Evolutionary conservation across 2,329 filamentous ascomycete genomes (phyloP).

Genomic region (Elsinoe arachidis): DNA sequence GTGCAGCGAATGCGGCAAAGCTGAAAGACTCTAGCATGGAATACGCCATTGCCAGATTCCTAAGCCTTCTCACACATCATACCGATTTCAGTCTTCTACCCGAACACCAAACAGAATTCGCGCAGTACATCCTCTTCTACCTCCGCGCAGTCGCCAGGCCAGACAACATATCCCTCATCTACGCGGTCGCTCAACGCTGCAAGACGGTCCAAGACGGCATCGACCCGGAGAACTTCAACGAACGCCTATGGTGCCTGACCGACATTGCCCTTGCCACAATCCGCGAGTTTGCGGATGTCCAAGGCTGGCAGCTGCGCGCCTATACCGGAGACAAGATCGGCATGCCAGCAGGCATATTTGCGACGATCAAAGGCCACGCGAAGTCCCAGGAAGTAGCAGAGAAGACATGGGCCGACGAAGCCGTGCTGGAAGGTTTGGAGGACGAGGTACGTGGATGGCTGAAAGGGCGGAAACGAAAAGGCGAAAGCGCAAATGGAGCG

Average conservation of each 20-base stretch:
- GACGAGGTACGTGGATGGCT: conserved; percentile 61
- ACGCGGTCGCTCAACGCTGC: conserved; percentile 82
- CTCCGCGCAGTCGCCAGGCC: conserved; percentile 73
- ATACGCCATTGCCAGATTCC: conserved; percentile 67
- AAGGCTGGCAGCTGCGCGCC: conserved; percentile 76
- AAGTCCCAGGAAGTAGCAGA: conserved; percentile 77
- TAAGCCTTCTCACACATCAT: conserved; percentile 87
- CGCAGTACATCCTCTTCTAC: conserved; percentile 85
- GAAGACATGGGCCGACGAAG: conserved; percentile 73
- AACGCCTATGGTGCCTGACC: conserved; percentile 75
- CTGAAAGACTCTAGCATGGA: conserved; percentile 59
- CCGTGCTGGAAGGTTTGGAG: conserved; percentile 62
- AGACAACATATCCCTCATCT: conserved; percentile 79
- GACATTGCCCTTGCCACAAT: conserved; percentile 79
- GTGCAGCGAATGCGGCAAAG: conserved; percentile 56
- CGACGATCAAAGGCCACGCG: conserved; percentile 63
- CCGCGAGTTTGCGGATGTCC: conserved; percentile 75
- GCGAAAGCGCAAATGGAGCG: conserved; percentile 21
- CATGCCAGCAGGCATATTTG: conserved; percentile 71
- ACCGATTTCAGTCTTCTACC: conserved; percentile 68
- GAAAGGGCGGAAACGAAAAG: conserved; percentile 48
- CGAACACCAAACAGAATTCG: conserved; percentile 68
- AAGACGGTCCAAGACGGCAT: conserved; percentile 84
- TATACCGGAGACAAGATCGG: conserved; percentile 67
- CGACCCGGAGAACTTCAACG: conserved; percentile 50